Evolutionary conservation across 2,329 filamentous ascomycete genomes (phyloP).

Genomic region (Calonectria henricotiae): DNA sequence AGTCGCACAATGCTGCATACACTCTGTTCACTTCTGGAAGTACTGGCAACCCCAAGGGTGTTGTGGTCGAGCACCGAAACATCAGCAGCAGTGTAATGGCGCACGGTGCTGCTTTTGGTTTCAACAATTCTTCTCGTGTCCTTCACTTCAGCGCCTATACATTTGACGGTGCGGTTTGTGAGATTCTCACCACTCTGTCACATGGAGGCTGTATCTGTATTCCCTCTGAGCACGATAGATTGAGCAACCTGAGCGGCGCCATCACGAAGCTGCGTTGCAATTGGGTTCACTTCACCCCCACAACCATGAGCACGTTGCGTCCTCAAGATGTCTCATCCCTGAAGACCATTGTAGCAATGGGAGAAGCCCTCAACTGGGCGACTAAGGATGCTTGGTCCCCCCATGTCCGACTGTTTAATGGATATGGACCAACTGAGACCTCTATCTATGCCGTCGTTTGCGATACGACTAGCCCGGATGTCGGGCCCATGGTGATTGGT

Average conservation of each 20-base stretch:
- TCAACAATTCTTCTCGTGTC: conserved; percentile 1
- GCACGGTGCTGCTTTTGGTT: background rate
- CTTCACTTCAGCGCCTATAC: conserved; percentile 6
- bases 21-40: conserved; percentile 6
- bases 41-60: conserved; percentile 10
- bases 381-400: conserved; percentile 11
- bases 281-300: conserved; percentile 5
- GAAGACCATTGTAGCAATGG: background rate
- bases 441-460: conserved; percentile 9
- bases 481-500: conserved; percentile 7
- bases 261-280: background rate
- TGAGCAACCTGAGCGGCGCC: background rate
- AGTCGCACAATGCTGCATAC: conserved; percentile 9
- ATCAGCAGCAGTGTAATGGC: conserved; percentile 15
- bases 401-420: conserved; percentile 7
- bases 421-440: conserved; percentile 15
- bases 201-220: conserved; percentile 19
- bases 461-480: conserved; percentile 1
- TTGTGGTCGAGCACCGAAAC: conserved; percentile 11
- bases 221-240: conserved; percentile 2
- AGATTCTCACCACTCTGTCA: conserved; percentile 3
- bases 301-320: conserved; percentile 3
- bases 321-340: conserved; percentile 7
- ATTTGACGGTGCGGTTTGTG: background rate
- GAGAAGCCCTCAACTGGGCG: conserved; percentile 17